Conservation (phyloP, 1,284 basidiomycete species). For the Caloboletus inedulis region DNA sequence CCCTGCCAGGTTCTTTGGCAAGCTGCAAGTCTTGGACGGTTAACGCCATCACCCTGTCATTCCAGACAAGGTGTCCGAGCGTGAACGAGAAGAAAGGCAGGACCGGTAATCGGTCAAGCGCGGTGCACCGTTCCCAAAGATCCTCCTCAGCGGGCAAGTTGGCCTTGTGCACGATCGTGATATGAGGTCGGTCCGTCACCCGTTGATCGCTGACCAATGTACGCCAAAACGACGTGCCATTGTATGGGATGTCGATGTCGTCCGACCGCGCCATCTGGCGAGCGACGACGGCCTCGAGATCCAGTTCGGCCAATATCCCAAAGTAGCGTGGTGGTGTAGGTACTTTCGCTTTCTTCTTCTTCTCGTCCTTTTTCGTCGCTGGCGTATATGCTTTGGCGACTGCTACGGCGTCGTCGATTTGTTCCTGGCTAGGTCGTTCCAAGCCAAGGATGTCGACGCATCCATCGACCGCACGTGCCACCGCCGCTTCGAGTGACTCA, state of each 20-base stretch:
- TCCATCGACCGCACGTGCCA: slow-evolving; percentile 60
- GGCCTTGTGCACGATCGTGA: slow-evolving; percentile 83
- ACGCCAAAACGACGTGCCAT: slow-evolving; percentile 48
- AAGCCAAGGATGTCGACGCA: slow-evolving; percentile 51
- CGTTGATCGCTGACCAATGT: slow-evolving; percentile 47
- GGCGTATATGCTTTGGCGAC: slow-evolving; percentile 52
- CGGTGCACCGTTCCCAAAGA: slow-evolving; percentile 68
- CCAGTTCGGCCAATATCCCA: slow-evolving; percentile 72
- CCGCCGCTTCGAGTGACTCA: slow-evolving; percentile 52
- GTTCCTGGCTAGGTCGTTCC: slow-evolving; percentile 51
- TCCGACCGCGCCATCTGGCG: slow-evolving; percentile 32
- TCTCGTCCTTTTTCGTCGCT: slow-evolving; percentile 34
- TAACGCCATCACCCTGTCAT: slow-evolving; percentile 78
- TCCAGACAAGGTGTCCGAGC: slow-evolving; percentile 71
- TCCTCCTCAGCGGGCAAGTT: slow-evolving; percentile 43
- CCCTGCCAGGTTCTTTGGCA: slow-evolving; percentile 10
- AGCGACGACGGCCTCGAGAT: slow-evolving; percentile 52
- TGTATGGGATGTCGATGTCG: slow-evolving; percentile 17
- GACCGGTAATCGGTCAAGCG: slow-evolving; percentile 40
- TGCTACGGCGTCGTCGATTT: slow-evolving; percentile 59
- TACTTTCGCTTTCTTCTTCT: slow-evolving; percentile 34
- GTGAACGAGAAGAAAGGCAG: slow-evolving; percentile 61
- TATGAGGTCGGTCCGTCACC: slow-evolving; percentile 68
- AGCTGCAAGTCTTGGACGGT: slow-evolving; percentile 58
- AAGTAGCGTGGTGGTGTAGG: slow-evolving; percentile 57